phyloP scores from a whole-genome alignment of 805 yeast genomes.

The Wickerhamomyces hampshirensis region DNA sequence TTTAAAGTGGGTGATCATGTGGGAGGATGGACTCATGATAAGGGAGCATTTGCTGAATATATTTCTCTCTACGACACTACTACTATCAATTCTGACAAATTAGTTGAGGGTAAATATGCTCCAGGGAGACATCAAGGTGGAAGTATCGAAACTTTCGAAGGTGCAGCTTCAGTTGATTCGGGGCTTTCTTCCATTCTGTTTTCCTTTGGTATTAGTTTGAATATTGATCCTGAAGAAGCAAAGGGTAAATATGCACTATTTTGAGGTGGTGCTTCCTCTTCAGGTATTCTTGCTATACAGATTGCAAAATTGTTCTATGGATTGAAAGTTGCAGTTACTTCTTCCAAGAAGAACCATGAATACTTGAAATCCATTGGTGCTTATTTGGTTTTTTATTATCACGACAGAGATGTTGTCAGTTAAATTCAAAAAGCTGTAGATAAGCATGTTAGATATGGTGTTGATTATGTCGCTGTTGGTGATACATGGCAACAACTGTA shows the following conservation, averaged over 20 bases:
- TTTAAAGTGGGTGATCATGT: conserved; percentile 55
- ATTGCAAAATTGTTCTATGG: conserved; percentile 45
- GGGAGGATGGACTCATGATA: conserved; percentile 43
- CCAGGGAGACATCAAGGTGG: conserved; percentile 32
- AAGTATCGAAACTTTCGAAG: conserved; percentile 48
- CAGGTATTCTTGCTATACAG: conserved; percentile 57
- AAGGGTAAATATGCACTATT: conserved; percentile 39
- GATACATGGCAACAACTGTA: conserved; percentile 31
- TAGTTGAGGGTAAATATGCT: conserved; percentile 17
- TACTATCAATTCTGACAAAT: conserved; percentile 23
- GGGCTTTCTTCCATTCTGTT: conserved; percentile 39
- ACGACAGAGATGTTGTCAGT: conserved; percentile 39
- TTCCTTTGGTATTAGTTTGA: conserved; percentile 46
- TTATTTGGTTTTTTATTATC: conserved; percentile 45
- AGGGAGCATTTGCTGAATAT: conserved; percentile 61
- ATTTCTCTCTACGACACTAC: conserved; percentile 38
- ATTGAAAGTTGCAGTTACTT: conserved; percentile 40
- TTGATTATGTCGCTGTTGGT: conserved; percentile 31
- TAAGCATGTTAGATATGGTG: conserved; percentile 26
- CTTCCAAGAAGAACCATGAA: conserved; percentile 42
- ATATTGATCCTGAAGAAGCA: conserved; percentile 32
- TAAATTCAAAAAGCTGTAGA: conserved; percentile 33
- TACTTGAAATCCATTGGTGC: conserved; percentile 45
- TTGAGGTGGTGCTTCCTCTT: conserved; percentile 68
- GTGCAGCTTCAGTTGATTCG: conserved; percentile 48